These are phyloP conservation scores for Mortierella sp. DNA, from an alignment of 371 early-diverging fungal species.

Conservation along the genomic window DNA sequence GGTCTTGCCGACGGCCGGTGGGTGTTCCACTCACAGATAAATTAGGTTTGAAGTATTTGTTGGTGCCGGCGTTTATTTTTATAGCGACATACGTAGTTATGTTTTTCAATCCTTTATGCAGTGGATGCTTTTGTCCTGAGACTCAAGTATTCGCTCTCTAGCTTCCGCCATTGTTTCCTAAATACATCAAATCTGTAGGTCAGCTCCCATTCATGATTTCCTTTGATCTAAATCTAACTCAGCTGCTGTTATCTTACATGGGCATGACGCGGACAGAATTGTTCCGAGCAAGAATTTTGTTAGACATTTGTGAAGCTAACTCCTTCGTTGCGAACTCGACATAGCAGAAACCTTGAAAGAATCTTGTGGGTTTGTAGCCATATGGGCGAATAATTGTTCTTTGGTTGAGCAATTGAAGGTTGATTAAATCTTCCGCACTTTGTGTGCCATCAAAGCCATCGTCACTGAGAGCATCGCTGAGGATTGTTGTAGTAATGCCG, in stretches of 20 bases:
- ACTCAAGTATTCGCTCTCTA: constrained; percentile 49
- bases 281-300: constrained; percentile 47
- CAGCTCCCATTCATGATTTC: background rate
- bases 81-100: no score
- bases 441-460: background rate
- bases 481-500: background rate
- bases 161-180: constrained; percentile 56
- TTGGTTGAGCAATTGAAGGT: constrained; percentile 25
- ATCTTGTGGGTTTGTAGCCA: constrained; percentile 45
- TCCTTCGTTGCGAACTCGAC: constrained; percentile 43
- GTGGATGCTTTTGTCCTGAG: constrained; percentile 18
- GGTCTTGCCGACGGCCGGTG: constrained; percentile 84
- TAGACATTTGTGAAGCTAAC: constrained; percentile 32
- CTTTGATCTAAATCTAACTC: background rate
- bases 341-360: constrained; percentile 55
- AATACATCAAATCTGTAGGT: background rate
- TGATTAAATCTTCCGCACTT: background rate
- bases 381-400: constrained; percentile 45
- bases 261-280: constrained; percentile 55
- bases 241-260: constrained; percentile 32
- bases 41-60: background rate
- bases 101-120: background rate
- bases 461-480: background rate
- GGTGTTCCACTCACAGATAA: constrained; percentile 58
- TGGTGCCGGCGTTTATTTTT: no score